Conservation (phyloP, 2,329 filamentous ascomycete species). For the Trichoderma sp. region DNA sequence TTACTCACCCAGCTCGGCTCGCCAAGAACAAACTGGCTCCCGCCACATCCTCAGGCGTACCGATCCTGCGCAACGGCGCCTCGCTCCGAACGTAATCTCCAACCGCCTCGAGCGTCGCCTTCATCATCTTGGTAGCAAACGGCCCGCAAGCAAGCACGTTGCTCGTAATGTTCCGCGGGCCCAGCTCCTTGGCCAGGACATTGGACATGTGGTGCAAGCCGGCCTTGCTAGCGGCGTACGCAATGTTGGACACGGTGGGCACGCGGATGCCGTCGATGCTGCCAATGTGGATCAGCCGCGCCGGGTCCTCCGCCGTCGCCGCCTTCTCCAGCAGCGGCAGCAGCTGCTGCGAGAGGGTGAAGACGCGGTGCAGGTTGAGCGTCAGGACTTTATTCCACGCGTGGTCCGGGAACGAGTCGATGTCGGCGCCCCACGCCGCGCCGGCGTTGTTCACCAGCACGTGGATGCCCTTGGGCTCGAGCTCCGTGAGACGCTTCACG, state of each 20-base stretch:
- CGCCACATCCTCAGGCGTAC: slow-evolving; percentile 65
- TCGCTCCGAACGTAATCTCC: slow-evolving; percentile 53
- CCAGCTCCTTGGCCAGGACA: slow-evolving; percentile 59
- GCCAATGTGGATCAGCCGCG: slow-evolving; percentile 64
- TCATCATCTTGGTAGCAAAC: slow-evolving; percentile 69
- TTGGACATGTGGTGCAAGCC: slow-evolving; percentile 62
- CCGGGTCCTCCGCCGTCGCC: slow-evolving; percentile 43
- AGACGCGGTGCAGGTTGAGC: slow-evolving; percentile 67
- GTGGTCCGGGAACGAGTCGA: slow-evolving; percentile 57
- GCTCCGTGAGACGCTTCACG: slow-evolving; percentile 48
- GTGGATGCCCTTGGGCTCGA: slow-evolving; percentile 52
- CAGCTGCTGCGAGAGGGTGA: slow-evolving; percentile 62
- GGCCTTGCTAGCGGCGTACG: slow-evolving; percentile 61
- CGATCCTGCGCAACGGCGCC: slow-evolving; percentile 66
- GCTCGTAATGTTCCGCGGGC: slow-evolving; percentile 57
- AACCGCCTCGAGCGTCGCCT: slow-evolving; percentile 54
- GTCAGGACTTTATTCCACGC: slow-evolving; percentile 60
- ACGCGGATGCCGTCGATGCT: slow-evolving; percentile 62
- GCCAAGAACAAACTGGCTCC: slow-evolving; percentile 69
- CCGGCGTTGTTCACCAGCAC: slow-evolving; percentile 67
- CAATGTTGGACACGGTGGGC: slow-evolving; percentile 57
- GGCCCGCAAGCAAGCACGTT: slow-evolving; percentile 73
- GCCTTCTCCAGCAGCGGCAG: slow-evolving; percentile 57
- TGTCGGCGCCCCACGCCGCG: slow-evolving; percentile 61
- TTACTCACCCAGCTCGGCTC: slow-evolving; percentile 59